Percentiles rank a stretch among this genome's conserved stretches.
Evolutionary conservation across 345 rosid species (phyloP).

Genomic region (Lenwebbia sp.): DNA sequence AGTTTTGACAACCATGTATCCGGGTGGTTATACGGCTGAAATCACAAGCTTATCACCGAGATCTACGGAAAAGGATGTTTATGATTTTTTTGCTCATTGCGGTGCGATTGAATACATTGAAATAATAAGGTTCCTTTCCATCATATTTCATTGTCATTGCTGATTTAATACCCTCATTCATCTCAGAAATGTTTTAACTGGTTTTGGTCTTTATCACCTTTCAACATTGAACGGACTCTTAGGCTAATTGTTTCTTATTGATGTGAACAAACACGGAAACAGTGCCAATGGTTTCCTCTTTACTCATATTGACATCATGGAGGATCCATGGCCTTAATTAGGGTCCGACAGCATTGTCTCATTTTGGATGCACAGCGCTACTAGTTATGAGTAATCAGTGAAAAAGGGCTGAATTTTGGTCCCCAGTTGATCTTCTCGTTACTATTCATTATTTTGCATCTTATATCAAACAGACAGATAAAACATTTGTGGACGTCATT

Average conservation of each 20-base stretch:
- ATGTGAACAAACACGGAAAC: background rate
- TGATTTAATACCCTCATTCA: background rate
- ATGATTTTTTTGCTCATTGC: constrained; percentile 60
- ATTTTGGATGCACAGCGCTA: background rate
- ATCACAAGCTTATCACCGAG: constrained; percentile 62
- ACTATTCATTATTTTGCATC: background rate
- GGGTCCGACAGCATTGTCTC: background rate
- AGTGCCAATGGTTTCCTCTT: background rate
- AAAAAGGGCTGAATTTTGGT: background rate
- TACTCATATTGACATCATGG: background rate
- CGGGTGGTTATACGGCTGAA: constrained; percentile 68
- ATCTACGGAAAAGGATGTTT: constrained; percentile 63
- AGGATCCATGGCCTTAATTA: background rate
- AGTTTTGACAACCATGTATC: constrained; percentile 20
- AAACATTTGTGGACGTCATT: background rate
- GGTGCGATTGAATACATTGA: constrained; percentile 61
- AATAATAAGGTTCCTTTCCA: constrained; percentile 44
- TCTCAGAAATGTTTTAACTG: background rate
- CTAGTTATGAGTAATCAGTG: background rate
- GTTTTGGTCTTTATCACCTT: background rate
- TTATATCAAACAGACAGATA: background rate
- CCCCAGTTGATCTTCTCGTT: background rate
- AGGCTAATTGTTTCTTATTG: background rate
- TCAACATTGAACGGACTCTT: background rate
- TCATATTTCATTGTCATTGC: background rate